Evolutionary conservation across 2,329 filamentous ascomycete genomes (phyloP).

Genomic region (Clarireedia paspali): DNA sequence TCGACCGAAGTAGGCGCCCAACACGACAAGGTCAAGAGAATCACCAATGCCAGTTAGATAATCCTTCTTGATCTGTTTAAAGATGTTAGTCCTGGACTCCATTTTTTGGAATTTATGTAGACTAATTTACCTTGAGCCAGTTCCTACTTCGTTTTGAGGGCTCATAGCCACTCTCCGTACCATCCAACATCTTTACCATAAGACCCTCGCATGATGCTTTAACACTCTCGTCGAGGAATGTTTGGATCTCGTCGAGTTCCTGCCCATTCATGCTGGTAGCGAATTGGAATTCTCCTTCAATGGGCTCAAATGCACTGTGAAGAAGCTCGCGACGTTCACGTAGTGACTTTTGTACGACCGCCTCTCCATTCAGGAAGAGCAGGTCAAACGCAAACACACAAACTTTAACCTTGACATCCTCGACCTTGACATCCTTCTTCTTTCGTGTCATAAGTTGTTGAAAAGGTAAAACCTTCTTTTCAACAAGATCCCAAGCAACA

Average conservation of each 20-base stretch:
- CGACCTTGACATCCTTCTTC: slow-evolving; percentile 90
- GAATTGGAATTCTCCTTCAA: slow-evolving; percentile 87
- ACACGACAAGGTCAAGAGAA: slow-evolving; percentile 89
- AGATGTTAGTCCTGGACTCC: background rate
- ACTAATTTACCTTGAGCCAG: slow-evolving; percentile 74
- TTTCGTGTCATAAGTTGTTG: slow-evolving; percentile 98
- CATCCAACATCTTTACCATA: slow-evolving; percentile 99
- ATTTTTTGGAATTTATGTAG: background rate
- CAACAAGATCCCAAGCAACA: slow-evolving; percentile 88
- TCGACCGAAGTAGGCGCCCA: slow-evolving; percentile 89
- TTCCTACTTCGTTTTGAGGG: slow-evolving; percentile 94
- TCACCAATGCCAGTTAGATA: slow-evolving; percentile 92
- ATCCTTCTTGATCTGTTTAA: slow-evolving; percentile 83
- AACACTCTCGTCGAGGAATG: slow-evolving; percentile 85
- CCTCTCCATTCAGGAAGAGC: slow-evolving; percentile 84
- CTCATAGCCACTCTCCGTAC: slow-evolving; percentile 86
- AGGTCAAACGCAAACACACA: slow-evolving; percentile 97
- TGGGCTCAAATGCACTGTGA: slow-evolving; percentile 60
- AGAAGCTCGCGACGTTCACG: slow-evolving; percentile 76
- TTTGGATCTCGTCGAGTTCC: slow-evolving; percentile 89
- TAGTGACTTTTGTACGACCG: slow-evolving; percentile 79
- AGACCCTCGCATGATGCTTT: slow-evolving; percentile 94
- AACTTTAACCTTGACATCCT: slow-evolving; percentile 93
- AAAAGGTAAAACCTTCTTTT: slow-evolving; percentile 95
- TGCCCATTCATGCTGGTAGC: slow-evolving; percentile 81